A percentile compares a stretch with the other conserved stretches of the same genome.
Evolutionary conservation across 148 eudicot species (phyloP).

Genomic region (Cornus suecica): DNA sequence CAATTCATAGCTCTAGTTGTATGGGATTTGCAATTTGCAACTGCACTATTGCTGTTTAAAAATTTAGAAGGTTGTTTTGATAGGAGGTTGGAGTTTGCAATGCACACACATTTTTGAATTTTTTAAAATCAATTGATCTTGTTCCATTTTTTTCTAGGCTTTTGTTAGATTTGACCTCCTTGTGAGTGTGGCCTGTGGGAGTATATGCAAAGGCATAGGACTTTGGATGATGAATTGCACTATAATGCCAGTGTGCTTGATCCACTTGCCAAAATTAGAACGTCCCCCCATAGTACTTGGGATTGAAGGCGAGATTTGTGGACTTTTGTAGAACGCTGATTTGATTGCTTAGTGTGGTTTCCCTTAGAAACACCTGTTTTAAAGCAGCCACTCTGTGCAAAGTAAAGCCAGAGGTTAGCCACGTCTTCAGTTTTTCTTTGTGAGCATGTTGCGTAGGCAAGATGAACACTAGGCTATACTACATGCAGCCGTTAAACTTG

Average conservation of each 20-base stretch:
- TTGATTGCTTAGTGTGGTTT: neutral
- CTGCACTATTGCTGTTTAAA: neutral
- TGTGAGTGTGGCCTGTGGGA: neutral
- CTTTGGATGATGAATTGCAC: neutral
- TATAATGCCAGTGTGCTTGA: neutral
- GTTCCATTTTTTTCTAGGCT: neutral
- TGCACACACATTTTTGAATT: neutral
- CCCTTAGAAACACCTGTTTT: neutral
- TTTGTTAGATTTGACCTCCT: neutral
- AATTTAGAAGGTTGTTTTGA: neutral
- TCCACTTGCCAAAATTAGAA: neutral
- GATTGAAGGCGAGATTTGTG: neutral
- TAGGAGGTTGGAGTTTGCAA: neutral
- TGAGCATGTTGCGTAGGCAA: too few species aligned
- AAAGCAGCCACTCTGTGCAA: too few species aligned
- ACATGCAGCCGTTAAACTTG: too few species aligned
- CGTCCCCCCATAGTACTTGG: neutral
- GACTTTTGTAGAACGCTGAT: neutral
- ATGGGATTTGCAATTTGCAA: neutral
- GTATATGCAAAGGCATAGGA: neutral
- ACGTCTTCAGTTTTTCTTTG: too few species aligned
- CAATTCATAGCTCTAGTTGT: neutral
- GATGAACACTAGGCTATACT: neutral
- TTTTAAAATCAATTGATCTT: neutral
- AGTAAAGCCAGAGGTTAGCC: too few species aligned